Evolutionary conservation across 2,329 filamentous ascomycete species (phyloP).

Genomic region (Fusarium citri): DNA sequence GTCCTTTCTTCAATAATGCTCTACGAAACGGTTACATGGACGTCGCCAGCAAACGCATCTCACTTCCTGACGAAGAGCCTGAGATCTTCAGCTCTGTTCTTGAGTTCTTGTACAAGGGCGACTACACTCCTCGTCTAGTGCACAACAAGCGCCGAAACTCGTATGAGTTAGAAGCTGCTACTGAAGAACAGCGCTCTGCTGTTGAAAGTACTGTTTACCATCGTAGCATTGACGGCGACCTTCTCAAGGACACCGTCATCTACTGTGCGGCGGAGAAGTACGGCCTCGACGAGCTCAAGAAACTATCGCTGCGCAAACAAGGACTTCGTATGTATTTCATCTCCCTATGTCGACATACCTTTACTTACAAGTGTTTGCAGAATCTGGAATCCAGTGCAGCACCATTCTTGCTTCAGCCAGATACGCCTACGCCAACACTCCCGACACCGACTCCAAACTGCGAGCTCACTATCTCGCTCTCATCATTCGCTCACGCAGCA

Average conservation of each 20-base stretch:
- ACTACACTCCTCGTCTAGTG: constrained; percentile 86
- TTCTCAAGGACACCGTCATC: constrained; percentile 90
- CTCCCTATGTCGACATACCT: neutral
- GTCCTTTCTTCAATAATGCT: constrained; percentile 75
- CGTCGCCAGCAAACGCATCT: constrained; percentile 71
- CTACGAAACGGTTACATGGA: constrained; percentile 53
- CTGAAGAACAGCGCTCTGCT: constrained; percentile 57
- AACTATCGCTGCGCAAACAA: constrained; percentile 87
- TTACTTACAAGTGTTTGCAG: constrained; percentile 47
- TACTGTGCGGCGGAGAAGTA: constrained; percentile 92
- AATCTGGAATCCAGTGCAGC: constrained; percentile 83
- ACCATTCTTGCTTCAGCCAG: constrained; percentile 90
- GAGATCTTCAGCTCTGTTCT: constrained; percentile 92
- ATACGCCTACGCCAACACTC: constrained; percentile 89
- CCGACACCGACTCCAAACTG: constrained; percentile 89
- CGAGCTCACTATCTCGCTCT: constrained; percentile 91
- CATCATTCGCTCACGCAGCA: constrained; percentile 87
- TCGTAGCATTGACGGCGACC: constrained; percentile 70
- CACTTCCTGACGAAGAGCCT: constrained; percentile 85
- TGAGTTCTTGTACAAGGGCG: constrained; percentile 93
- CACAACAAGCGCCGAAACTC: constrained; percentile 84
- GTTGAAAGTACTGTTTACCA: constrained; percentile 77
- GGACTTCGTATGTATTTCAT: constrained; percentile 73
- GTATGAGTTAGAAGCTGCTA: constrained; percentile 80
- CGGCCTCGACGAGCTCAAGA: constrained; percentile 84